A percentile compares a stretch with the other conserved stretches of the same genome.
Evolutionary conservation across 495 filamentous ascomycete species (phyloP).

Genomic region (Haplographium delicatum): DNA sequence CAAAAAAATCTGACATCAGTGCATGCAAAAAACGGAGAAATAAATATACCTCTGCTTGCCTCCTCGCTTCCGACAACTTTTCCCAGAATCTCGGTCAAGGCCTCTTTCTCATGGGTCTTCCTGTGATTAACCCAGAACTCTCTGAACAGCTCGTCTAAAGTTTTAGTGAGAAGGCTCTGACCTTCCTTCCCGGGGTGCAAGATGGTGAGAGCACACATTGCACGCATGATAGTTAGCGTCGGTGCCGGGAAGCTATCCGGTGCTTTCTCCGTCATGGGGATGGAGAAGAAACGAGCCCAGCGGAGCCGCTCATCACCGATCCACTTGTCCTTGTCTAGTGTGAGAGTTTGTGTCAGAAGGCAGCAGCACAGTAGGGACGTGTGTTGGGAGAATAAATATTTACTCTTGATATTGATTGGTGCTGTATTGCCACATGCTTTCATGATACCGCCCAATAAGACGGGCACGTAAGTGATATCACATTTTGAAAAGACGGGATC

Average conservation of each 20-base stretch:
- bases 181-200: constrained; percentile 39
- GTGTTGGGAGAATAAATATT: constrained; percentile 20
- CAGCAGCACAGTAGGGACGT: no score
- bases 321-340: constrained; percentile 66
- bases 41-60: constrained; percentile 32
- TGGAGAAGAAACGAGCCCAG: constrained; percentile 53
- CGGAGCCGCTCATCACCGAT: constrained; percentile 54
- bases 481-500: constrained; percentile 54
- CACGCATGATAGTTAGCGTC: constrained; percentile 48
- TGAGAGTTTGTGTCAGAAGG: no score
- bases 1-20: not conserved
- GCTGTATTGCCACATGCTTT: constrained; percentile 55
- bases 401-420: constrained; percentile 66
- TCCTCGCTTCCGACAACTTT: constrained; percentile 45
- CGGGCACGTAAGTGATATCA: constrained; percentile 59
- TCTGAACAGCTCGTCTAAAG: constrained; percentile 18
- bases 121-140: constrained; percentile 51
- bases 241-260: constrained; percentile 57
- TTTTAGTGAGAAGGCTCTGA: constrained; percentile 47
- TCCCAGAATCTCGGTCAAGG: constrained; percentile 40
- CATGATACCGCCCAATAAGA: constrained; percentile 68
- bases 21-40: not conserved
- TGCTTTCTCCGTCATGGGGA: constrained; percentile 47
- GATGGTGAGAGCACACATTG: constrained; percentile 34
- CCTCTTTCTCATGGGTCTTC: constrained; percentile 45